Evolutionary conservation across 805 yeast species (phyloP), one percentile per base, ranked within the genome.

Genomic region (Saturnispora kantuleensis): DNA sequence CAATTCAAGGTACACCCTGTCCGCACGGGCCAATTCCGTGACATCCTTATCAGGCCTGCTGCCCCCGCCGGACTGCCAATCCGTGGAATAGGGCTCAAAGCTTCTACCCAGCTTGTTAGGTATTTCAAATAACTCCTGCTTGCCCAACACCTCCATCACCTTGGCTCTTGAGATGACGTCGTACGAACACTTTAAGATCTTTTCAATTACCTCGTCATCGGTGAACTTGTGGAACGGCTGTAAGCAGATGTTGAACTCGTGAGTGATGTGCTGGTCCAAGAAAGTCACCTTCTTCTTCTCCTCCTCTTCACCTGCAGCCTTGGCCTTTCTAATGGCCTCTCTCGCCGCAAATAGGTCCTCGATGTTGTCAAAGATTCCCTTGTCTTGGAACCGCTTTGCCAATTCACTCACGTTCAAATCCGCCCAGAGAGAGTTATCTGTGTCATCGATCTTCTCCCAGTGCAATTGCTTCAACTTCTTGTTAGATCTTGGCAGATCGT

Each of bases 201-300:
- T 82, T n/a, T 53, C 43, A 7, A 90, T 81, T 28, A 90, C 70
- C 36, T 76, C 83, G 5, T 73, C 77, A 33, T 81, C 95, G 1
- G 80, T 52, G 17, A 76, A 51, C 35, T 67, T 67, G 5, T 86
- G 71, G 63, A 78, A 86, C 66, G 79, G 72, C 58, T 93, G 97
- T 42, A 93, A 69, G 58, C 90, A 89, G 57, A 93, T 93, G 34
- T 95, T 96, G 67, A 93, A 88, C 55, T 87, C 97, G 58, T 93
- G 98, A 1, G 95, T 85, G 38, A 88, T 65, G 55, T 90, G 97
- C 48, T 94, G 71, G 1, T 95, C 75, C 41, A 93, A 69, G 50
- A 81, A 81, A 0, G 89, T 69, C 1, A 84, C 62, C 55, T 84
- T 83, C 35, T 71, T 69, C 41, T 84, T 83, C 35, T 71, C 69